Base-by-base conservation (phyloP, 2,329 filamentous ascomycete species). In the Penicillium corylophilum region DNA sequence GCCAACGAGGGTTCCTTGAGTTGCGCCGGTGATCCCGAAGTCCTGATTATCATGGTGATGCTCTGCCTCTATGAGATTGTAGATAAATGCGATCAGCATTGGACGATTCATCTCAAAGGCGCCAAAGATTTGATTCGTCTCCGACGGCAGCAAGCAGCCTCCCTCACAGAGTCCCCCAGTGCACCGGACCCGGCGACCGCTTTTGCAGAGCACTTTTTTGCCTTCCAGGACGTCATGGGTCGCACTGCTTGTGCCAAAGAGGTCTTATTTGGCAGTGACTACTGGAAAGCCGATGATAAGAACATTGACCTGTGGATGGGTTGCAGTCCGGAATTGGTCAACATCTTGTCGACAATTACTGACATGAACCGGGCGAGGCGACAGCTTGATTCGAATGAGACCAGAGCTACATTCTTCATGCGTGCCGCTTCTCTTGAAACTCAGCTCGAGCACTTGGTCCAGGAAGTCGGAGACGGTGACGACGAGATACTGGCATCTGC, bases 211-310 rank as follows among this genome's bases (percentile, higher is more conserved):
- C 68, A 72, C 1, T 79, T 79, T 54, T 79, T 80, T 48, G 77
- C 77, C 3, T 79, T 78, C 13, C 77, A 79, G 51, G 77, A 80
- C 51, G 75, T 78, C 15, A 79, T 79, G 54, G 77, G 77, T 24
- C 71, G 77, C 29, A 80, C 77, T 0, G 77, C 77, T 0, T 80
- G 77, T 46, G 77, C 75, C 2, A 74, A 78, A 10, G 71, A 74
- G 8, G 72, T 76, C 0, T 62, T 77, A 0, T 79, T 79, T 41
- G 77, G 75, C 2, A 68, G 65, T 26, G 76, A 79, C 44, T 79
- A 78, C 50, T 80, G 77, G 77, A 61, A 64, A 22, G 62, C 69
- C 5, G 61, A 68, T 31, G 69, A 72, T 31, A 66, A 70, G 22
- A 65, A 67, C 0, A 72, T 75, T 35, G 71, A 77, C 50, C 58